Conservation (phyloP, 176 grass and related monocot species). For the Ensete ventricosum region DNA sequence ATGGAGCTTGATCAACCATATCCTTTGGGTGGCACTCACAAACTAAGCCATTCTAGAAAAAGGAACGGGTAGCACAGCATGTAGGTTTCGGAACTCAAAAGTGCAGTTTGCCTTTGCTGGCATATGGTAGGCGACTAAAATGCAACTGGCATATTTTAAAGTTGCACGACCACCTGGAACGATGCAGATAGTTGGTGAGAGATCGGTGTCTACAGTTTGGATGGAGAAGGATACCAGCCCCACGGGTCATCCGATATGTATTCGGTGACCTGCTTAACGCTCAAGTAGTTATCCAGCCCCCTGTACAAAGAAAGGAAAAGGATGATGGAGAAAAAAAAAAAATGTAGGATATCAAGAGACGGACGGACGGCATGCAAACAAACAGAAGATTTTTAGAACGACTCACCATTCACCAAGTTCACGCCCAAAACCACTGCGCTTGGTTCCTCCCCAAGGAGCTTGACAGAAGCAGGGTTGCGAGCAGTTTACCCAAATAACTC, state of each 20-base stretch:
- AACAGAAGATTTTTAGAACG: neutral
- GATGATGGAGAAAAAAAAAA: neutral
- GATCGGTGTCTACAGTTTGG: slow-evolving; percentile 34
- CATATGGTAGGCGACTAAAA: no score
- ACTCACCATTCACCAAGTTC: slow-evolving; percentile 92
- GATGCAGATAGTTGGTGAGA: no score
- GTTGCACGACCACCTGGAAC: no score
- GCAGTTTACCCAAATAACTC: slow-evolving; percentile 85
- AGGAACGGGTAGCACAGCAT: no score
- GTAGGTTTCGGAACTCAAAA: no score
- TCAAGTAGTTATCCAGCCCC: slow-evolving; percentile 86
- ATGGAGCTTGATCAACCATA: no score
- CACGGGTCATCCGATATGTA: slow-evolving; percentile 86
- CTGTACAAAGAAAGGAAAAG: slow-evolving; percentile 27
- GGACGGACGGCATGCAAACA: neutral
- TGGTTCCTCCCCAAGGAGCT: slow-evolving; percentile 94
- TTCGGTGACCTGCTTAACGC: slow-evolving; percentile 80
- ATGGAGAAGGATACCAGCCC: slow-evolving; percentile 80
- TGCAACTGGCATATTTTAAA: no score
- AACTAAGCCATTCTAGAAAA: no score
- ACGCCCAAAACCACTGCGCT: slow-evolving; percentile 89
- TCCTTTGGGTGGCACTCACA: no score
- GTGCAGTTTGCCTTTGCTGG: no score
- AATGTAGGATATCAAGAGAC: neutral
- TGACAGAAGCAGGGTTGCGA: slow-evolving; percentile 97